phyloP scores from a whole-genome alignment of 2,329 filamentous ascomycete genomes.

The Teratosphaeria epicoccoides region DNA sequence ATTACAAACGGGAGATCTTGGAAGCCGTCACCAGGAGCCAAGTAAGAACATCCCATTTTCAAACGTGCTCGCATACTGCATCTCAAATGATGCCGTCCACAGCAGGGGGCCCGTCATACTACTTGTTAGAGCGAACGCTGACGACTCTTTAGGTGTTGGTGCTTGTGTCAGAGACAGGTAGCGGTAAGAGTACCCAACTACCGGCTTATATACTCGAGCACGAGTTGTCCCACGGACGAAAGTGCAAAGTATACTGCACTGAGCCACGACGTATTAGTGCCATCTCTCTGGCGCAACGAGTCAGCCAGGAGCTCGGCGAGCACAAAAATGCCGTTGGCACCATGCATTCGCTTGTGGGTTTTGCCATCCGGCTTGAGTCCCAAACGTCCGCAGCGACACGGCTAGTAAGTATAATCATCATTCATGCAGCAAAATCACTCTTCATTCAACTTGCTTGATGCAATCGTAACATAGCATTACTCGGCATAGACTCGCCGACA shows the following conservation, averaged over 20 bases:
- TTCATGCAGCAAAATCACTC: too few species aligned
- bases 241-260: constrained; percentile 90
- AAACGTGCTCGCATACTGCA: not conserved
- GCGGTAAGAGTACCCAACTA: constrained; percentile 96
- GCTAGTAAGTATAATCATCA: constrained; percentile 43
- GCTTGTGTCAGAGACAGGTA: constrained; percentile 92
- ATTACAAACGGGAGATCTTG: constrained; percentile 68
- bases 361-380: constrained; percentile 85
- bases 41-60: constrained; percentile 52
- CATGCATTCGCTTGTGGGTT: constrained; percentile 73
- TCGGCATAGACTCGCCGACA: too few species aligned
- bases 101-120: not conserved
- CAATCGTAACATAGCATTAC: too few species aligned
- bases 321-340: constrained; percentile 72
- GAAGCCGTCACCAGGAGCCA: constrained; percentile 67
- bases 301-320: constrained; percentile 91
- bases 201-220: constrained; percentile 87
- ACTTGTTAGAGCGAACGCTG: not conserved
- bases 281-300: constrained; percentile 81
- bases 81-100: not conserved
- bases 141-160: constrained; percentile 29
- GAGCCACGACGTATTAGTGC: constrained; percentile 93
- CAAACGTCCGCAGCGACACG: constrained; percentile 73
- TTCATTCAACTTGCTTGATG: not conserved
- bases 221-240: constrained; percentile 65